A percentile compares a stretch with the other conserved stretches of the same genome.
phyloP scores from a whole-genome alignment of 1,139 yeast genomes.

The Ashbya aceris region DNA sequence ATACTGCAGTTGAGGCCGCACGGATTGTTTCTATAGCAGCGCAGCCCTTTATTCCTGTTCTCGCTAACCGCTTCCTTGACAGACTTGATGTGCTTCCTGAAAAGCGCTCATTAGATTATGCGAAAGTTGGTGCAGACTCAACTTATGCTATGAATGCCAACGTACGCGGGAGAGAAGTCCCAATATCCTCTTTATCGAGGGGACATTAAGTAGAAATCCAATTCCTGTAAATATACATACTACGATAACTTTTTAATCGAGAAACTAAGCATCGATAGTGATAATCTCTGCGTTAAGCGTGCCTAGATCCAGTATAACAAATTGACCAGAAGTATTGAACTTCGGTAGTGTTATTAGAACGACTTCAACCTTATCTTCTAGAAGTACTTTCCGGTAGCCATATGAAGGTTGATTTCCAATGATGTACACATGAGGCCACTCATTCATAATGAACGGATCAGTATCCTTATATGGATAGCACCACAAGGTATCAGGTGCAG shows the following conservation, averaged over 20 bases:
- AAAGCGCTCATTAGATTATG: slow-evolving; percentile 35
- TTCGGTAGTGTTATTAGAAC: slow-evolving; percentile 62
- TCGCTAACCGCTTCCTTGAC: slow-evolving; percentile 51
- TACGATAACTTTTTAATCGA: neutral
- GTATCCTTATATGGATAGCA: slow-evolving; percentile 73
- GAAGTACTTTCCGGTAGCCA: slow-evolving; percentile 29
- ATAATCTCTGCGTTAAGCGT: slow-evolving; percentile 47
- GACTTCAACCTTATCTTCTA: slow-evolving; percentile 31
- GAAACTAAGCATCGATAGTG: slow-evolving; percentile 20
- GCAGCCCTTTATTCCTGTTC: slow-evolving; percentile 63
- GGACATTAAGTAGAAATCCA: neutral
- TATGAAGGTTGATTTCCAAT: slow-evolving; percentile 73
- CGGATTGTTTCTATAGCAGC: slow-evolving; percentile 60
- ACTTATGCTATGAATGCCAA: slow-evolving; percentile 40
- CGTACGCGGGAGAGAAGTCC: slow-evolving; percentile 35
- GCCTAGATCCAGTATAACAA: slow-evolving; percentile 56
- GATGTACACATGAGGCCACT: slow-evolving; percentile 78
- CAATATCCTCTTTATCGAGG: slow-evolving; percentile 20
- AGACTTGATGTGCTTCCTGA: slow-evolving; percentile 44
- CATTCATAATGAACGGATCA: slow-evolving; percentile 74
- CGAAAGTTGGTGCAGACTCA: slow-evolving; percentile 40
- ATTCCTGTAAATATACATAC: slow-evolving; percentile 6
- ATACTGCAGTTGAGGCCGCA: slow-evolving; percentile 58
- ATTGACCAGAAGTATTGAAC: slow-evolving; percentile 55
- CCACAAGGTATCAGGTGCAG: slow-evolving; percentile 92